These are phyloP conservation scores for Canavalia gladiata DNA, from an alignment of 306 rosid species.

Conservation along the genomic window DNA sequence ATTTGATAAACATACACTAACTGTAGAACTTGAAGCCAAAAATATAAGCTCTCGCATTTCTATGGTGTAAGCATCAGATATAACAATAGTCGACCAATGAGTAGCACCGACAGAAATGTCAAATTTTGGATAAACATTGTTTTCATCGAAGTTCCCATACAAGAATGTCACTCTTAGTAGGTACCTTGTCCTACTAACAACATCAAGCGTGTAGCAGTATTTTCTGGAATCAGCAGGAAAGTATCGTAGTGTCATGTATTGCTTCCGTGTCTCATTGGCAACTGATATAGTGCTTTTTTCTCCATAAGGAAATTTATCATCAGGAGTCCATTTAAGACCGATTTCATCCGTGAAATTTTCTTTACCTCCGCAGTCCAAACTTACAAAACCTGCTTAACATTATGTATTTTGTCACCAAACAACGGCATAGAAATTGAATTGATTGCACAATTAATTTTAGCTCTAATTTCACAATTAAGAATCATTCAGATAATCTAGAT, in stretches of 20 bases:
- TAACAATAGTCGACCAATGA: constrained; percentile 90
- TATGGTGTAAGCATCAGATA: constrained; percentile 76
- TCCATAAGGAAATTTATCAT: constrained; percentile 64
- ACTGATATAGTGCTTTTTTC: constrained; percentile 68
- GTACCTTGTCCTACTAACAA: constrained; percentile 88
- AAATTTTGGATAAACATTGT: constrained; percentile 91
- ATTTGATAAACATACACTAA: constrained; percentile 91
- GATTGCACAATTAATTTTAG: constrained; percentile 22
- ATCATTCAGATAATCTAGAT: neutral
- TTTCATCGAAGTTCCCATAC: constrained; percentile 90
- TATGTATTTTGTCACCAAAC: constrained; percentile 18
- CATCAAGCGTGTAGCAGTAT: constrained; percentile 85
- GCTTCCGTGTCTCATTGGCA: constrained; percentile 74
- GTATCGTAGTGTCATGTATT: constrained; percentile 75
- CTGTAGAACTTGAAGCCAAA: constrained; percentile 78
- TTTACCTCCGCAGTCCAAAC: constrained; percentile 95
- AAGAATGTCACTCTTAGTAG: constrained; percentile 86
- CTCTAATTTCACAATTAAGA: constrained; percentile 9
- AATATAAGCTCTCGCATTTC: constrained; percentile 84
- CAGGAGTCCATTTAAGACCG: constrained; percentile 85
- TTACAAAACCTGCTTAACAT: constrained; percentile 77
- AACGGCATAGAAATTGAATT: constrained; percentile 19
- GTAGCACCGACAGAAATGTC: constrained; percentile 95
- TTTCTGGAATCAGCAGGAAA: constrained; percentile 93
- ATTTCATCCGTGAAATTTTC: constrained; percentile 76